These are phyloP conservation scores for Malus orientalis DNA, from an alignment of 306 rosid genomes.

Conservation along the genomic window DNA sequence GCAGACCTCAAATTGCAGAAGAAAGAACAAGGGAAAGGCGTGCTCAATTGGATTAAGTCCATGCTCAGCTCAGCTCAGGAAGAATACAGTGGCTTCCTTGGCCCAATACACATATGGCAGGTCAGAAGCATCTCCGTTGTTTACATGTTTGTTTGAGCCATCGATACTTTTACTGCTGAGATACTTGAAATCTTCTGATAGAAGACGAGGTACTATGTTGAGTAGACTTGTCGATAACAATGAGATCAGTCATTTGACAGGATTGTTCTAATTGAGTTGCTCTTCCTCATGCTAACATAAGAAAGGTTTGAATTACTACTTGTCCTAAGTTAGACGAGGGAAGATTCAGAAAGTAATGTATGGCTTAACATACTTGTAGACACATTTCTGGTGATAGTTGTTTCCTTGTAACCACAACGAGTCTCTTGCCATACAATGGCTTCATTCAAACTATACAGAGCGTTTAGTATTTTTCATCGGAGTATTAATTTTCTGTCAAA, in stretches of 20 bases:
- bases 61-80: conserved; percentile 48
- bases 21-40: conserved; percentile 36
- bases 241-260: neutral
- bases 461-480: neutral
- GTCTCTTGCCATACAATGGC: neutral
- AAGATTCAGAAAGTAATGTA: neutral
- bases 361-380: neutral
- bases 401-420: neutral
- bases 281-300: neutral
- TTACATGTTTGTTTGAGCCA: neutral
- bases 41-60: conserved; percentile 67
- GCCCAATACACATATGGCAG: conserved; percentile 98
- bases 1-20: conserved; percentile 83
- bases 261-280: neutral
- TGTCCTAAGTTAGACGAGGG: neutral
- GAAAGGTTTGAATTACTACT: neutral
- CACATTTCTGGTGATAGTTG: neutral
- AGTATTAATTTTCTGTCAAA: neutral
- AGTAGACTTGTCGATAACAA: neutral
- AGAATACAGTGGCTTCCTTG: conserved; percentile 80
- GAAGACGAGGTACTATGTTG: neutral
- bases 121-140: conserved; percentile 37
- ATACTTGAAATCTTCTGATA: neutral
- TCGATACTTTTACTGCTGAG: neutral
- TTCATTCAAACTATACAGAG: conserved; percentile 3